Percentiles rank a stretch among this genome's conserved stretches.
Conservation (phyloP, 2,329 filamentous ascomycete species). For the Pseudogymnoascus sp. region DNA sequence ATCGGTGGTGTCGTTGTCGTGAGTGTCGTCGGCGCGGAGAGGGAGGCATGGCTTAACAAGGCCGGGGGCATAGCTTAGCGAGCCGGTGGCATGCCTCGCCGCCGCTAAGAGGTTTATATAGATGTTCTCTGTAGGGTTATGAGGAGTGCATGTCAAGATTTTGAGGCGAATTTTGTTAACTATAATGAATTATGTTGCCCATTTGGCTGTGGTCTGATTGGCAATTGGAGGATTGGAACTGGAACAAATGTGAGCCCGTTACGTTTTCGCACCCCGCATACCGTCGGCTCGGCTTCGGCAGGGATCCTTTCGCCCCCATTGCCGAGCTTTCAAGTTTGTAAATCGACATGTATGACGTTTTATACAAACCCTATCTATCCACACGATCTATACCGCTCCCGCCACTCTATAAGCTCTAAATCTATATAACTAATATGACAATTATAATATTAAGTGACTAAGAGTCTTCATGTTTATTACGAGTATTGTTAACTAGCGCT, state of each 20-base stretch:
- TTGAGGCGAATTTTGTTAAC: not conserved
- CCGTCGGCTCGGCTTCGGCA: not conserved
- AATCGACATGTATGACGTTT: not conserved
- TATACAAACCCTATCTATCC: not conserved
- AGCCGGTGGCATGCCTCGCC: constrained; percentile 48
- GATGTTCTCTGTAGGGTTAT: not conserved
- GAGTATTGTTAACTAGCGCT: too few relatives aligned
- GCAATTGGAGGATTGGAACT: not conserved
- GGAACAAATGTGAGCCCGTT: not conserved
- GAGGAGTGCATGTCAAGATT: constrained; percentile 15
- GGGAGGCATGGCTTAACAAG: constrained; percentile 51
- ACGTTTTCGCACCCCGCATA: not conserved
- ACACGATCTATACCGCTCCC: not conserved
- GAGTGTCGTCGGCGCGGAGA: constrained; percentile 31
- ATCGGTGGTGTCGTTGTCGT: constrained; percentile 44
- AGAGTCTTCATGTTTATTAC: too few relatives aligned
- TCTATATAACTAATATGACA: too few relatives aligned
- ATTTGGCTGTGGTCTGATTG: not conserved
- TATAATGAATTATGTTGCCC: not conserved
- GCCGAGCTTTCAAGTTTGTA: not conserved
- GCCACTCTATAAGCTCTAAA: too few relatives aligned
- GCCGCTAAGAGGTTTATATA: constrained; percentile 16
- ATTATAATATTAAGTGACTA: too few relatives aligned
- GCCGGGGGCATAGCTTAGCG: constrained; percentile 46
- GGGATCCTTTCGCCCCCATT: not conserved